These are phyloP conservation scores for Phytophthora boehmeriae DNA, from an alignment of 352 stramenopile genomes.

Conservation along the genomic window DNA sequence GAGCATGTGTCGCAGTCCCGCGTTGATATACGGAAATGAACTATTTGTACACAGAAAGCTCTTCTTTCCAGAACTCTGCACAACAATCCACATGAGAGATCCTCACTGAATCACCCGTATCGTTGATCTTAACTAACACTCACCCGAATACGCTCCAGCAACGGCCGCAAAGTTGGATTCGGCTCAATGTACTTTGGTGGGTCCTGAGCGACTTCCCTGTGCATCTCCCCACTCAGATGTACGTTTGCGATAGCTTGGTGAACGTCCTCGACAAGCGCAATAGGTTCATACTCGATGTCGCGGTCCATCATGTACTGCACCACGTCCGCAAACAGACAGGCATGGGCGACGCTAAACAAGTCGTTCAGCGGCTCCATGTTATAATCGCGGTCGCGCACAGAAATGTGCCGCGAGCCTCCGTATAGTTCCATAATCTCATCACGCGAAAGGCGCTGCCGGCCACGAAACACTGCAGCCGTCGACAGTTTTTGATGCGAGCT, in stretches of 20 bases:
- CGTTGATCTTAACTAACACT: background rate
- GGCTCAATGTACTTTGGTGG: conserved; percentile 89
- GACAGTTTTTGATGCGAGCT: conserved; percentile 94
- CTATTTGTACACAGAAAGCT: conserved; percentile 95
- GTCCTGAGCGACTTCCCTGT: conserved; percentile 87
- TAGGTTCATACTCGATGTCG: conserved; percentile 90
- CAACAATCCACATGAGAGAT: background rate
- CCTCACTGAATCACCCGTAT: background rate
- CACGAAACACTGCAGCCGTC: conserved; percentile 81
- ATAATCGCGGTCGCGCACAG: conserved; percentile 75
- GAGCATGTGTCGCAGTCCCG: conserved; percentile 92
- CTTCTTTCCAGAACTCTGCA: conserved; percentile 85
- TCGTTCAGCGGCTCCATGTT: conserved; percentile 94
- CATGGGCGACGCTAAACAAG: conserved; percentile 93
- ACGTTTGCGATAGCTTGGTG: conserved; percentile 87
- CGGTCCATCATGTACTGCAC: conserved; percentile 93
- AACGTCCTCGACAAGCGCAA: conserved; percentile 90
- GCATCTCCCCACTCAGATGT: conserved; percentile 92
- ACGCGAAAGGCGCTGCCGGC: conserved; percentile 81
- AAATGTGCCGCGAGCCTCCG: conserved; percentile 87
- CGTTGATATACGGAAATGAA: conserved; percentile 94
- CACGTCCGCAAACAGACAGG: conserved; percentile 93
- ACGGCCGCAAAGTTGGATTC: conserved; percentile 83
- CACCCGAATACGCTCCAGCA: conserved; percentile 81
- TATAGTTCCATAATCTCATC: conserved; percentile 90